Conservation (phyloP, 208 protist species). For the Leishmania amazonensis region DNA sequence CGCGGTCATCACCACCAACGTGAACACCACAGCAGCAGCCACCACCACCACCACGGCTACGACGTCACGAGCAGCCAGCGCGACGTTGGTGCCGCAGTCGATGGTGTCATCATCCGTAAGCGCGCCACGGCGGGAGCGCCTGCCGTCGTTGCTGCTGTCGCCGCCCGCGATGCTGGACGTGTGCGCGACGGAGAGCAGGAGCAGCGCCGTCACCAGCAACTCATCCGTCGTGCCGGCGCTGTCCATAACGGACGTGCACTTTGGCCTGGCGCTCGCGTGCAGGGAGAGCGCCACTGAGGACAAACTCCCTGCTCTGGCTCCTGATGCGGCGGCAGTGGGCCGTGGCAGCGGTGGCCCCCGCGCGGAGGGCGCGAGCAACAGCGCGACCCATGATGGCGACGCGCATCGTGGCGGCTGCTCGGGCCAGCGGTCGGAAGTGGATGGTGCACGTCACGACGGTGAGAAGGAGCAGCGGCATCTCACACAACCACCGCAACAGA, state of each 20-base stretch:
- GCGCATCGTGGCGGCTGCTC: neutral
- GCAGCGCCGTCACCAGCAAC: neutral
- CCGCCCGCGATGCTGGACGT: neutral
- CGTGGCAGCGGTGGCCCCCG: neutral
- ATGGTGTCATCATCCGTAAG: neutral
- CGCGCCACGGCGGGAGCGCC: neutral
- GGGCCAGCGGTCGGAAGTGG: neutral
- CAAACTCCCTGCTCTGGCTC: neutral
- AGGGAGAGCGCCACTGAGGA: neutral
- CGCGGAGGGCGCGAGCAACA: neutral
- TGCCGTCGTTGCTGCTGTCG: neutral
- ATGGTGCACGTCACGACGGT: neutral
- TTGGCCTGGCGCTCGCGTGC: neutral
- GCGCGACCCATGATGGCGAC: neutral
- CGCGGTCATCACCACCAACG: neutral
- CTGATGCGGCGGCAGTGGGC: neutral
- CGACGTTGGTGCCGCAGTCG: neutral
- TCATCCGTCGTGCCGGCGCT: neutral
- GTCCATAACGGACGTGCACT: neutral
- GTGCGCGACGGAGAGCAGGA: neutral
- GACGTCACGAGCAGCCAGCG: neutral
- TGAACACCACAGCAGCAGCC: neutral
- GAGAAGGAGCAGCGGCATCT: neutral
- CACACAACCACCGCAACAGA: neutral
- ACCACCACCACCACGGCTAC: neutral